Conservation (phyloP, 495 filamentous ascomycete species). For the Achaetomiella virescens region DNA sequence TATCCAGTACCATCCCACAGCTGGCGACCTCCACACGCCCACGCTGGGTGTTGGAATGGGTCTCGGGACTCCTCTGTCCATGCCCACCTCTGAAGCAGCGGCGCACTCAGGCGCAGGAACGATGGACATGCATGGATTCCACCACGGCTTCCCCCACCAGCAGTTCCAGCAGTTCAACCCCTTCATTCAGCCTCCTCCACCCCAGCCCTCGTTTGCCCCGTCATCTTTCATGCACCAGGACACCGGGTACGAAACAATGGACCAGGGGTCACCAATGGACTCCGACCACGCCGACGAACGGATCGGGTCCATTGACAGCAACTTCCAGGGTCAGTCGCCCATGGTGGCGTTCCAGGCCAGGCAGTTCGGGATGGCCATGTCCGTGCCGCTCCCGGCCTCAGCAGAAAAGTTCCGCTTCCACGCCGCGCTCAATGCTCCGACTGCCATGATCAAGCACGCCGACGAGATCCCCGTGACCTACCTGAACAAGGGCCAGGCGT, state of each 20-base stretch:
- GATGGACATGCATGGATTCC: constrained; percentile 50
- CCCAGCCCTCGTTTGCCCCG: constrained; percentile 64
- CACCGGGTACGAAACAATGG: constrained; percentile 71
- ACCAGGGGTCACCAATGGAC: constrained; percentile 57
- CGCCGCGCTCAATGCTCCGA: constrained; percentile 84
- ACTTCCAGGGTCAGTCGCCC: constrained; percentile 45
- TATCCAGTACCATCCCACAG: constrained; percentile 72
- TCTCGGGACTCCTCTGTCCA: constrained; percentile 77
- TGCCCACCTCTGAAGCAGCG: constrained; percentile 59
- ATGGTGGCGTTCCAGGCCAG: constrained; percentile 37
- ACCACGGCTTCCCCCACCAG: constrained; percentile 54
- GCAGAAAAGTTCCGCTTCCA: constrained; percentile 79
- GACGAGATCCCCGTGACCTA: constrained; percentile 93
- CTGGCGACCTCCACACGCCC: constrained; percentile 88
- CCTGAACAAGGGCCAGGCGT: constrained; percentile 94
- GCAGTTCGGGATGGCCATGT: constrained; percentile 38
- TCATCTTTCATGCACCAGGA: constrained; percentile 73
- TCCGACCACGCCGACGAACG: constrained; percentile 40
- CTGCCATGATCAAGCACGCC: constrained; percentile 85
- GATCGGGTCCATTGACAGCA: constrained; percentile 45
- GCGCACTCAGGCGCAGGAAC: constrained; percentile 49
- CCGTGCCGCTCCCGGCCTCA: constrained; percentile 35
- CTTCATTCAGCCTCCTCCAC: constrained; percentile 55
- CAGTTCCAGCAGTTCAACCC: constrained; percentile 69
- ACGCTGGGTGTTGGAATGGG: constrained; percentile 54